Evolutionary conservation across 2,329 filamentous ascomycete species (phyloP), one percentile per base, ranked within the genome.

Genomic region (Ascochyta viciae-villosae): DNA sequence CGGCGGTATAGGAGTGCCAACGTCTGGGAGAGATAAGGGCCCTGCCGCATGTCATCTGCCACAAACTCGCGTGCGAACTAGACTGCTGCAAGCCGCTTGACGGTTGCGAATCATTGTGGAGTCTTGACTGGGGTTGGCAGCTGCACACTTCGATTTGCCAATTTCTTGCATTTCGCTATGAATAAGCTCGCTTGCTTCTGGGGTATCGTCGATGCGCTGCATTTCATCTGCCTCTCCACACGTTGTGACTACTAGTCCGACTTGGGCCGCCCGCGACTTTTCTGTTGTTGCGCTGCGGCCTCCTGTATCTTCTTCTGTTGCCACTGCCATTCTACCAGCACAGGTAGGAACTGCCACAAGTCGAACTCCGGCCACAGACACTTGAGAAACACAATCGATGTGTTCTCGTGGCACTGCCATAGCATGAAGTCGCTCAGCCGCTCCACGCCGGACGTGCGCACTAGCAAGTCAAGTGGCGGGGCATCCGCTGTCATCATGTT

Each of bases 361-460:
- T 96, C 92, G 67, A 99, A 97, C 61, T 97, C 92, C 2, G 95
- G 95, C 95, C 95, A 99, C 60, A 96, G 82, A 62, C 91, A 95
- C 67, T 96, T 86, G 53, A 97, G 78, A 73, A 98, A 99, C 57
- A 96, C 91, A 62, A 99, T 89, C 57, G 96, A 90, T 0, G 95
- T 97, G 61, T 94, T 83, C 71, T 96, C 87, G 72, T 98, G 93
- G 68, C 91, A 95, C 77, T 99, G 95, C 95, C 95, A 99, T 31
- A 99, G 87, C 93, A 99, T 95, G 69, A 98, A 99, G 74, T 99
- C 95, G 72, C 92, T 97, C 56, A 99, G 81, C 44, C 95, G 85
- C 75, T 93, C 89, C 13, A 99, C 95, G 26, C 93, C 94, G 60
- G 92, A 97, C 4, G 95, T 99, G 46, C 95, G 87, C 46, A 99